phyloP scores from a whole-genome alignment of 768 basidiomycete species.

The Suillus placidus region DNA sequence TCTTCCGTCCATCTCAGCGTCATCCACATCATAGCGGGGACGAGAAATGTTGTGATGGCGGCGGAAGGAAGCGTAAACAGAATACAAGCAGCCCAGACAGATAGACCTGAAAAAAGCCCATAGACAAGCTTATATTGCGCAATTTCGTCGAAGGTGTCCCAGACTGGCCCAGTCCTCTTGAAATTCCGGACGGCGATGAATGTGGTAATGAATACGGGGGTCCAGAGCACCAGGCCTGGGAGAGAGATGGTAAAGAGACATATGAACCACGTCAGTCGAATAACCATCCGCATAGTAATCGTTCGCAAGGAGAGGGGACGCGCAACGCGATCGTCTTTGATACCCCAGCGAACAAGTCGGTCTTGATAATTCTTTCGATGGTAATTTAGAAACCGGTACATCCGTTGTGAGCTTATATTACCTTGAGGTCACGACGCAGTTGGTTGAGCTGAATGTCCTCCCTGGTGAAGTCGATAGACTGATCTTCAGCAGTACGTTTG shows the following conservation, averaged over 20 bases:
- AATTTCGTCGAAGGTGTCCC: constrained; percentile 89
- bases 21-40: constrained; percentile 88
- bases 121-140: constrained; percentile 88
- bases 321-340: constrained; percentile 87
- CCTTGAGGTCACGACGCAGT: constrained; percentile 63
- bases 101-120: constrained; percentile 72
- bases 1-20: constrained; percentile 89
- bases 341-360: constrained; percentile 60
- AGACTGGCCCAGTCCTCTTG: constrained; percentile 79
- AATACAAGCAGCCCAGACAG: constrained; percentile 61
- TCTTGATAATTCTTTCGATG: constrained; percentile 69
- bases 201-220: constrained; percentile 74
- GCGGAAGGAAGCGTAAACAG: constrained; percentile 66
- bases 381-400: constrained; percentile 7
- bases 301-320: constrained; percentile 55
- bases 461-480: constrained; percentile 24
- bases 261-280: constrained; percentile 66
- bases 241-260: constrained; percentile 66
- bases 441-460: constrained; percentile 34
- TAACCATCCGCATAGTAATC: constrained; percentile 63
- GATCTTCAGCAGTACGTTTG: constrained; percentile 28
- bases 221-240: constrained; percentile 82
- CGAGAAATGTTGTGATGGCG: constrained; percentile 54
- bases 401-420: constrained; percentile 25
- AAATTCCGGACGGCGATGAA: constrained; percentile 72